Evolutionary conservation across 2,329 filamentous ascomycete species (phyloP).

Genomic region (Nigrograna mackinnonii): DNA sequence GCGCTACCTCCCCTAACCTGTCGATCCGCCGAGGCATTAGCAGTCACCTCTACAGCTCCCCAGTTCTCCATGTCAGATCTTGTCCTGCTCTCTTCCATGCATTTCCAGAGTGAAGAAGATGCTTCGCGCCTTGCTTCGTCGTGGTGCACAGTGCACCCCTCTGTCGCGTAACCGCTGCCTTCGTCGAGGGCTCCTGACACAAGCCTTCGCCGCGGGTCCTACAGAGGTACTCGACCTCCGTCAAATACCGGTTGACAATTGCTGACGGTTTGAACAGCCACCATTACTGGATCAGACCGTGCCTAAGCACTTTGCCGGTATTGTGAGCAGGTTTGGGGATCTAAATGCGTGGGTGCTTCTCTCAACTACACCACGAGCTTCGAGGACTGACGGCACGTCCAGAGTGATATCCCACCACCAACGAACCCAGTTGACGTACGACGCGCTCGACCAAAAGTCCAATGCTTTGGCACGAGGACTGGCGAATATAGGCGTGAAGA

Average conservation of each 20-base stretch:
- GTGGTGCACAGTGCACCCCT: slow-evolving; percentile 15
- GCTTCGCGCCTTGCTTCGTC: slow-evolving; percentile 28
- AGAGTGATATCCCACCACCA: slow-evolving; percentile 66
- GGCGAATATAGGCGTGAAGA: slow-evolving; percentile 70
- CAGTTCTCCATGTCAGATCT: no score
- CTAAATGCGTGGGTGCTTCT: slow-evolving; percentile 55
- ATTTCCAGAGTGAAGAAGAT: slow-evolving; percentile 20
- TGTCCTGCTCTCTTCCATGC: slow-evolving; percentile 14
- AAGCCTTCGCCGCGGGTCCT: slow-evolving; percentile 35
- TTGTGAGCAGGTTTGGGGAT: slow-evolving; percentile 69
- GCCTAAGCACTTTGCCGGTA: slow-evolving; percentile 69
- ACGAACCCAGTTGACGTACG: slow-evolving; percentile 69
- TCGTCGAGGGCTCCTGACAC: slow-evolving; percentile 32
- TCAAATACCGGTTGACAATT: neutral
- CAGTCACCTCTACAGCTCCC: no score
- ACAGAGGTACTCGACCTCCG: slow-evolving; percentile 27
- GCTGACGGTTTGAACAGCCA: slow-evolving; percentile 53
- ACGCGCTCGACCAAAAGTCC: slow-evolving; percentile 73
- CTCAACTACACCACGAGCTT: neutral
- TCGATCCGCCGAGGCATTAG: no score
- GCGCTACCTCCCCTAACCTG: no score
- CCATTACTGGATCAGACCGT: slow-evolving; percentile 70
- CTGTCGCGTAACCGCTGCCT: slow-evolving; percentile 6
- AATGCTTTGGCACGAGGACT: slow-evolving; percentile 76
- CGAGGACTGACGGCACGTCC: slow-evolving; percentile 8